phyloP scores from a whole-genome alignment of 768 basidiomycete genomes.

The Phallus indusiatus region DNA sequence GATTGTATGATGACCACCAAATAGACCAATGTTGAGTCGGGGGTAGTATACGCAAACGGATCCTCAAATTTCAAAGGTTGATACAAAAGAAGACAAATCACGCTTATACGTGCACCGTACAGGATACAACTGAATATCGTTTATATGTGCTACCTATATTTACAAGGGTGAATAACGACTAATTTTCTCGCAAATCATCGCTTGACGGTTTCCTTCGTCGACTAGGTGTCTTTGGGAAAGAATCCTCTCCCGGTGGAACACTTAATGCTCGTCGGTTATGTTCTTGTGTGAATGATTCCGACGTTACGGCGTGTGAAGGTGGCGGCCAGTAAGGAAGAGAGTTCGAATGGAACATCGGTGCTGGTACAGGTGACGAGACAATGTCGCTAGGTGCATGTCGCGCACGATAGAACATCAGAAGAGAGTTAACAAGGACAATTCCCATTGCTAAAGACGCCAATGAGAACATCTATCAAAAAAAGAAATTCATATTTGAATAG shows the following conservation, averaged over 20 bases:
- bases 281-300: background rate
- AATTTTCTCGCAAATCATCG: background rate
- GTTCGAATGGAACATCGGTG: background rate
- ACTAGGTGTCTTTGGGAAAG: background rate
- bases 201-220: background rate
- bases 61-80: no score
- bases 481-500: background rate
- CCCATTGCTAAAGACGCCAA: slow-evolving; percentile 4
- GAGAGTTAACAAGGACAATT: slow-evolving; percentile 58
- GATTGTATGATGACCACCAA: no score
- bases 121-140: no score
- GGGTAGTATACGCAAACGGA: no score
- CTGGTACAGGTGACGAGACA: background rate
- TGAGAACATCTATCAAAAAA: background rate
- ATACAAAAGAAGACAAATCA: no score
- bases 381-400: slow-evolving; percentile 36
- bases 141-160: no score
- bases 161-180: no score
- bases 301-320: background rate
- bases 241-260: background rate
- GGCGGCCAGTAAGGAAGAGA: slow-evolving; percentile 3
- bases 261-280: background rate
- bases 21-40: no score
- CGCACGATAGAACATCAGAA: slow-evolving; percentile 68
- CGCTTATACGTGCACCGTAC: no score